Evolutionary conservation across 2,329 filamentous ascomycete species (phyloP).

Genomic region (Stagonosporopsis rhizophila): DNA sequence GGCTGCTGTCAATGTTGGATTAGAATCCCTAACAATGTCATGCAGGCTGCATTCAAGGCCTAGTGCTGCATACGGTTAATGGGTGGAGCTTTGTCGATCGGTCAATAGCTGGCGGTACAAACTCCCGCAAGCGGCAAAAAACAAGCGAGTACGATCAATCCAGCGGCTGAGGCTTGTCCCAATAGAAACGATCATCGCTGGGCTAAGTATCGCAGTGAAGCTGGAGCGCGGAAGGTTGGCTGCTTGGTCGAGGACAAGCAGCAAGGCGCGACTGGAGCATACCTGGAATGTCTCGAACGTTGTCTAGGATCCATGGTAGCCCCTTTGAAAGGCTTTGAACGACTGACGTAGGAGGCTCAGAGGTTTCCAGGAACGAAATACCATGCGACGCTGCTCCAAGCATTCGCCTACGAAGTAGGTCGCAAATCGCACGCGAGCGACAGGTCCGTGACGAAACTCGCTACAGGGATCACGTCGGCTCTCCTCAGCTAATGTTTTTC

Average conservation of each 20-base stretch:
- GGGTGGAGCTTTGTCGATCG: background rate
- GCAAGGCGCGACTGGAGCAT: background rate
- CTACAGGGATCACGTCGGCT: conserved; percentile 26
- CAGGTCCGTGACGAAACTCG: background rate
- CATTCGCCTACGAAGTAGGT: background rate
- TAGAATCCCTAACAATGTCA: background rate
- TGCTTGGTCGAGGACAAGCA: background rate
- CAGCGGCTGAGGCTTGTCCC: background rate
- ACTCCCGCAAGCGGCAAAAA: background rate
- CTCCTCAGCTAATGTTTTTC: conserved; percentile 27
- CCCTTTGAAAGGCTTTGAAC: background rate
- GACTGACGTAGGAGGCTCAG: background rate
- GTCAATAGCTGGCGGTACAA: background rate
- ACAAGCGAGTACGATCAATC: background rate
- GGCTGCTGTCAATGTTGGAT: background rate
- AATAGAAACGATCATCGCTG: background rate
- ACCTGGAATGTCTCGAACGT: background rate
- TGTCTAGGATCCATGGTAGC: background rate
- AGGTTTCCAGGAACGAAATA: background rate
- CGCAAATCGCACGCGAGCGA: conserved; percentile 2
- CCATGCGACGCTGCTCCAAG: background rate
- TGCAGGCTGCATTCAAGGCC: background rate
- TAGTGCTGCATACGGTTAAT: background rate
- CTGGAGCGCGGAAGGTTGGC: no score
- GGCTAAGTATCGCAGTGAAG: background rate